A percentile compares a stretch with the other conserved stretches of the same genome.
These are phyloP conservation scores for Xylaria sp. DNA, from an alignment of 2,329 filamentous ascomycete genomes.

Conservation along the genomic window DNA sequence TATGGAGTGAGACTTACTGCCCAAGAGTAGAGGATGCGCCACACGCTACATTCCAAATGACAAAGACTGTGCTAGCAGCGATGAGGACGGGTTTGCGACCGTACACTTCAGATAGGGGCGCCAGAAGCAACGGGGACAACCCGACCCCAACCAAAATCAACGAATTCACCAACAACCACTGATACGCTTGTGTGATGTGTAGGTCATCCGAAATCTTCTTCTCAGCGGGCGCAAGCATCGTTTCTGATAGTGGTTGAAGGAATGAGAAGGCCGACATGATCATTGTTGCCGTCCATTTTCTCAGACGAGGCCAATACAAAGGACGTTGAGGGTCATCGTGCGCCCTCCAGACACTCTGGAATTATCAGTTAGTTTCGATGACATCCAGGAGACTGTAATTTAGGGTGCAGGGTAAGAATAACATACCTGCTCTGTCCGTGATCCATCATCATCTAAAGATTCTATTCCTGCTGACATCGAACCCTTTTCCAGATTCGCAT, in stretches of 20 bases:
- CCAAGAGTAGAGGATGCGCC: conserved; percentile 23
- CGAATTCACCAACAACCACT: conserved; percentile 30
- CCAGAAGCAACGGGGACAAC: conserved; percentile 53
- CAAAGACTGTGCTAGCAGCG: conserved; percentile 19
- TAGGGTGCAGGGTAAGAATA: not conserved
- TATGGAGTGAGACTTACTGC: not conserved
- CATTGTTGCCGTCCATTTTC: conserved; percentile 34
- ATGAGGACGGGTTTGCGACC: conserved; percentile 46
- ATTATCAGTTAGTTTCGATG: not conserved
- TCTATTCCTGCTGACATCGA: not conserved
- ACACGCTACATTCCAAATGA: conserved; percentile 37
- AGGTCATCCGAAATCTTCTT: conserved; percentile 20
- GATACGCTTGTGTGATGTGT: conserved; percentile 17
- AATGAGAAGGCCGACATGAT: conserved; percentile 34
- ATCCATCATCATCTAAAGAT: not conserved
- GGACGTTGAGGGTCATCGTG: conserved; percentile 11
- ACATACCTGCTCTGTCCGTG: not conserved
- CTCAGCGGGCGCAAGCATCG: conserved; percentile 31
- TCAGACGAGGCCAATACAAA: conserved; percentile 27
- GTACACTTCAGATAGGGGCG: conserved; percentile 59
- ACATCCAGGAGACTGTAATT: not conserved
- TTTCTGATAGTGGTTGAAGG: conserved; percentile 29
- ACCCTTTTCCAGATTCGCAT: conserved; percentile 10
- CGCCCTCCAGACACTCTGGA: not conserved
- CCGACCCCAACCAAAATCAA: conserved; percentile 32